A percentile compares a stretch with the other conserved stretches of the same genome.
Conservation (phyloP, 495 filamentous ascomycete species). For the Penicillium subrubescens region DNA sequence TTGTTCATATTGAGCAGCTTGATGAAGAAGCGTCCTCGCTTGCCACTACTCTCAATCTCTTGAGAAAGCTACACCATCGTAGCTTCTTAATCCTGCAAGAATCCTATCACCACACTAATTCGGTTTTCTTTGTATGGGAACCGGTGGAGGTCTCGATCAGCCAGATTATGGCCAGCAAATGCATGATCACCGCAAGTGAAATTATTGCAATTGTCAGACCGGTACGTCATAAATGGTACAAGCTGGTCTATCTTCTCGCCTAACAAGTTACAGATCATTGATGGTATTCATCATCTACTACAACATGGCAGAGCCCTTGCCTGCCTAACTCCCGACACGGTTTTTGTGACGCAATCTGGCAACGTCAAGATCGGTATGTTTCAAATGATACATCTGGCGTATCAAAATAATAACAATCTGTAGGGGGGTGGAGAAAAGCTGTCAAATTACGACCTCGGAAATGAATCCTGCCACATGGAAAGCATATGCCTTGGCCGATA, state of each 20-base stretch:
- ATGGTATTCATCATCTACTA: slow-evolving; percentile 4
- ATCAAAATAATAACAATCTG: not conserved
- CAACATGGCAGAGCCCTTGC: slow-evolving; percentile 11
- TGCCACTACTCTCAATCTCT: slow-evolving; percentile 5
- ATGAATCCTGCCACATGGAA: slow-evolving; percentile 11
- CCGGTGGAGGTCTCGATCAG: slow-evolving; percentile 6
- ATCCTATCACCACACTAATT: slow-evolving; percentile 4
- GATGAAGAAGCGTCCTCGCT: slow-evolving; percentile 1
- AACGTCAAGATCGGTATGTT: slow-evolving; percentile 8
- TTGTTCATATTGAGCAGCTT: slow-evolving; percentile 5
- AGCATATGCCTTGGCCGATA: slow-evolving; percentile 7
- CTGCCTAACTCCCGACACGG: slow-evolving; percentile 6
- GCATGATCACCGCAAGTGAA: slow-evolving; percentile 4
- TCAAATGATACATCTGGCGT: not conserved
- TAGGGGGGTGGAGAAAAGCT: slow-evolving; percentile 7
- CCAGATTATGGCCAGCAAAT: slow-evolving; percentile 7
- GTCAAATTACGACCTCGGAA: slow-evolving; percentile 2
- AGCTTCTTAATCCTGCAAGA: slow-evolving; percentile 6
- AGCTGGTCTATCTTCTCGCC: not conserved
- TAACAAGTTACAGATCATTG: slow-evolving; percentile 1
- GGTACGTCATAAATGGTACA: not conserved
- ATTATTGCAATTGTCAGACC: slow-evolving; percentile 7
- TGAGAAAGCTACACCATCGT: slow-evolving; percentile 4
- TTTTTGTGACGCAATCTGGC: slow-evolving; percentile 13
- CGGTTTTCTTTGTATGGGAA: slow-evolving; percentile 8